These are phyloP conservation scores for Chloroidium sp. DNA, from an alignment of 163 green algal genomes.

Conservation along the genomic window DNA sequence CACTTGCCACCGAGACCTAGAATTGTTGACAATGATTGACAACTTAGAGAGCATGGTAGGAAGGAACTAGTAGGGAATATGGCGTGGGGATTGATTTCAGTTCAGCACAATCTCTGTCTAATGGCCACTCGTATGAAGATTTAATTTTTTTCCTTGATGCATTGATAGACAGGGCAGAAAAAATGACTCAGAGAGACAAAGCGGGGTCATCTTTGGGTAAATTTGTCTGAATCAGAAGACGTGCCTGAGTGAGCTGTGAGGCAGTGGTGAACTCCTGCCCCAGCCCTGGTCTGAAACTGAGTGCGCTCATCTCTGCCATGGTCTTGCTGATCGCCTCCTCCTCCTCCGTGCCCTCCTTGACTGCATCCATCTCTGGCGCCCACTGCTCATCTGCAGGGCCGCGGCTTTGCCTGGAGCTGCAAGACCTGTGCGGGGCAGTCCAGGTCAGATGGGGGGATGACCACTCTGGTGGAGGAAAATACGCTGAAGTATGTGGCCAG, in stretches of 20 bases:
- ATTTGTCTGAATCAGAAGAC: neutral
- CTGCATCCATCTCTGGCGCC: neutral
- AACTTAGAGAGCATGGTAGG: too few species aligned
- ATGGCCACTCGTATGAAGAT: neutral
- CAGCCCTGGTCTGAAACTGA: neutral
- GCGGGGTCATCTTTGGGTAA: neutral
- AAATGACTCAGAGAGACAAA: too few species aligned
- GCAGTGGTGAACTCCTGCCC: too few species aligned
- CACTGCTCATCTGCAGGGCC: neutral
- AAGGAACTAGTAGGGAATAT: too few species aligned
- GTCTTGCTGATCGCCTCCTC: too few species aligned
- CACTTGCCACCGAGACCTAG: too few species aligned
- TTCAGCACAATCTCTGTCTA: too few species aligned
- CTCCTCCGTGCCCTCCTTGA: neutral
- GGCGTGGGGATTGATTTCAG: too few species aligned
- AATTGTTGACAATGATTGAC: too few species aligned
- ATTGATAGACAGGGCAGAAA: too few species aligned
- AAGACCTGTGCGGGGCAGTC: neutral
- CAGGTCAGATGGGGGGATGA: neutral
- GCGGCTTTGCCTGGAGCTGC: neutral
- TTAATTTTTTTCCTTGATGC: neutral
- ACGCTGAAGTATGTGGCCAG: too few species aligned
- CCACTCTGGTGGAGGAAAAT: too few species aligned
- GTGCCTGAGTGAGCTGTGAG: neutral
- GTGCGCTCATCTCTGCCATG: neutral